A percentile compares a stretch with the other conserved stretches of the same genome.
Conservation (phyloP, 805 yeast genomes). For the Grigorovia jiainica region DNA sequence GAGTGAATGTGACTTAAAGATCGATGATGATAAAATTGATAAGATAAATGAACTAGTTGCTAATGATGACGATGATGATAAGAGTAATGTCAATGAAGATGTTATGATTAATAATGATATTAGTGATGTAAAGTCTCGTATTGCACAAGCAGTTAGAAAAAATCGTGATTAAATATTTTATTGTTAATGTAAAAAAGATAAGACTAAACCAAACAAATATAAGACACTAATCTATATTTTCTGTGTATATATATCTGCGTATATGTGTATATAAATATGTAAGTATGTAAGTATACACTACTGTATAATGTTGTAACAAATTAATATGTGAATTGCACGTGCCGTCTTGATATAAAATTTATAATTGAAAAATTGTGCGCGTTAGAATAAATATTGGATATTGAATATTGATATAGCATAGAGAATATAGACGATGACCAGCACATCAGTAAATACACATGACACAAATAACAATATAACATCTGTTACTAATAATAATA, state of each 20-base stretch:
- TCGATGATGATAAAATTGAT: constrained; percentile 5
- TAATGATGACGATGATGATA: background rate
- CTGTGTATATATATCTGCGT: too few species aligned
- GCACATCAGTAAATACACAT: background rate
- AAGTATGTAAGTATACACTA: too few species aligned
- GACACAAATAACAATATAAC: background rate
- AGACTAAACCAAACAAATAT: too few species aligned
- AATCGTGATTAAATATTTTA: background rate
- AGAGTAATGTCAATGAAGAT: too few species aligned
- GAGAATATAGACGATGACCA: background rate
- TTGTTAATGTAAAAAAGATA: too few species aligned
- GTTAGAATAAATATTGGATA: background rate
- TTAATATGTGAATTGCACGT: background rate
- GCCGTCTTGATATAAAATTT: background rate
- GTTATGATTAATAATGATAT: background rate
- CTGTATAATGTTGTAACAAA: too few species aligned
- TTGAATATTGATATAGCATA: too few species aligned
- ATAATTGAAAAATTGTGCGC: background rate
- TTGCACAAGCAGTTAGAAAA: constrained; percentile 3
- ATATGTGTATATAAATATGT: too few species aligned
- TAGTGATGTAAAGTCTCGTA: background rate
- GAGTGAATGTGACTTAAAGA: constrained; percentile 13
- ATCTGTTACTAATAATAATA: background rate
- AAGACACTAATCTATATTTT: too few species aligned
- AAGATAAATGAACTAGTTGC: constrained; percentile 4